Conservation (phyloP, 331 rosid species). For the Erythrophleum ivorense region DNA sequence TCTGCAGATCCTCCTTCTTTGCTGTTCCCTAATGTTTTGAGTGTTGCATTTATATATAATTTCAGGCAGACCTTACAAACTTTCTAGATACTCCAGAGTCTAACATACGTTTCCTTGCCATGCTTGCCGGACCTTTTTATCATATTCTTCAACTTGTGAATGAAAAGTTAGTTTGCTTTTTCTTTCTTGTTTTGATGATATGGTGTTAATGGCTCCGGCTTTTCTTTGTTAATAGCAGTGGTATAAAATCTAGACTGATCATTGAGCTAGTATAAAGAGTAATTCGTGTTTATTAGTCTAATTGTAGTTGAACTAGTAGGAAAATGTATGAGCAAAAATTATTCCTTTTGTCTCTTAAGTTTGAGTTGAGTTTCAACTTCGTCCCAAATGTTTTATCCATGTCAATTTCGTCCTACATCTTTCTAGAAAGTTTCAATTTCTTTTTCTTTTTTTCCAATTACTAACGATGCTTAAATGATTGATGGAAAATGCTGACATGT, state of each 20-base stretch:
- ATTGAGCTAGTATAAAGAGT: background rate
- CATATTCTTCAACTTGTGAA: constrained; percentile 84
- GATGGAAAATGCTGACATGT: background rate
- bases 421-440: background rate
- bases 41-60: constrained; percentile 37
- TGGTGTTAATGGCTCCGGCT: constrained; percentile 12
- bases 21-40: constrained; percentile 28
- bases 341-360: background rate
- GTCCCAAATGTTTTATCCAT: background rate
- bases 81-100: constrained; percentile 79
- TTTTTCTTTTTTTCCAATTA: background rate
- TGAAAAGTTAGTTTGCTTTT: constrained; percentile 65
- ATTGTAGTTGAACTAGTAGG: background rate
- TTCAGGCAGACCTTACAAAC: constrained; percentile 83
- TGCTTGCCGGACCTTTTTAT: constrained; percentile 93
- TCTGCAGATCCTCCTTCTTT: background rate
- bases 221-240: constrained; percentile 20
- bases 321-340: background rate
- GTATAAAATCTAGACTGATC: background rate
- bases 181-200: constrained; percentile 8
- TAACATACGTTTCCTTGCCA: constrained; percentile 81
- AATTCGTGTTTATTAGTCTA: background rate
- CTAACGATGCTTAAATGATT: background rate
- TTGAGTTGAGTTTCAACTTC: background rate
- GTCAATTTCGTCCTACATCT: background rate